Evolutionary conservation across 2,329 filamentous ascomycete genomes (phyloP), one percentile per base, ranked within the genome.

Genomic region (Pyrenochaeta sp.): DNA sequence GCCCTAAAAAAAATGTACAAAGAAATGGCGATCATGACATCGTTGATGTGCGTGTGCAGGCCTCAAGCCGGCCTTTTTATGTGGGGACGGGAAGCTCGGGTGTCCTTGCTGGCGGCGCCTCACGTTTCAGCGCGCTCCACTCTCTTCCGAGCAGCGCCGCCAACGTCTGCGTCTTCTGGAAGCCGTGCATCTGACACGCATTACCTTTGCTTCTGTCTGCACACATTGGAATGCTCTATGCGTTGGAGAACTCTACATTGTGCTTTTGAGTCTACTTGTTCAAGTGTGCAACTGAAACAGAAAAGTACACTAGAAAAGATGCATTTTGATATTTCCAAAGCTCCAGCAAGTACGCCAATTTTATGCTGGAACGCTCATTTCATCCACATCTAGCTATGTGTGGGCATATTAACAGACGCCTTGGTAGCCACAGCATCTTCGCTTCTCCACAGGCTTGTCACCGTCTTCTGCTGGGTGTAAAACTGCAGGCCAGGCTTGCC

Each of bases 391-490:
- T 69, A 77, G 53, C 64, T 72, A 49, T 89, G 85, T 30, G 85
- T 89, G 17, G 94, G 94, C 94, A 98, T 98, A 58, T 90, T 85
- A 10, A 96, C 92, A 68, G 88, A 87, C 14, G 93, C 93, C 84
- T 93, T 94, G 63, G 88, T 90, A 49, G 87, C 88, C 43, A 95
- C 85, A 0, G 92, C 93, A 79, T 97, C 93, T 70, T 93, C 87
- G 56, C 85, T 87, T 71, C 87, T 87, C 95, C 95, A 99, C 74
- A 96, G 79, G 63, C 91, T 89, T 47, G 95, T 99, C 43, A 99
- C 95, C 2, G 95, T 99, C 90, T 99, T 98, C 73, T 90, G 85
- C 80, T 98, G 95, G 2, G 95, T 99, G 78, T 96, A 98, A 75
- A 99, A 99, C 73, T 90, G 88, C 74, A 99, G 79, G 20, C 94